Conservation (phyloP, 257 asterid species). For the Osmanthus fragrans region DNA sequence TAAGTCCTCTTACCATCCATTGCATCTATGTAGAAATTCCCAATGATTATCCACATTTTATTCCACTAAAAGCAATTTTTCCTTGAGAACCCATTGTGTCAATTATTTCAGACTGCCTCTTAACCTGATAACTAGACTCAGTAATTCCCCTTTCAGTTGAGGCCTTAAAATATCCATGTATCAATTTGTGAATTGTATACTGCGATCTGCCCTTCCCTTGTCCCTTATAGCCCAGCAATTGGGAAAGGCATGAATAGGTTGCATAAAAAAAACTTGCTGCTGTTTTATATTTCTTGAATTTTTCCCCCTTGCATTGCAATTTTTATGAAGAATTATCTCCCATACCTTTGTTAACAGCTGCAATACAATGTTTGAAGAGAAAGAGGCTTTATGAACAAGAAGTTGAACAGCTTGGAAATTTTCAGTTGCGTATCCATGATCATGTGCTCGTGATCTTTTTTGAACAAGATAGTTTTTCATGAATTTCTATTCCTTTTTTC, state of each 20-base stretch:
- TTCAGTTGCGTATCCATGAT: conserved; percentile 84
- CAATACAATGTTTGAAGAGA: conserved; percentile 84
- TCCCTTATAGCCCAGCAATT: not conserved
- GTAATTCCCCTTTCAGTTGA: not conserved
- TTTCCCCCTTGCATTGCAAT: conserved; percentile 1
- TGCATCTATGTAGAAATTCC: conserved; percentile 7
- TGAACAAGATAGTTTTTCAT: not conserved
- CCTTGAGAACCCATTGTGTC: not conserved
- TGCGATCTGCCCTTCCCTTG: not conserved
- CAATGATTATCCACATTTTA: not conserved
- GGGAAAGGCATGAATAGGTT: not conserved
- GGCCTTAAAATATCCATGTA: not conserved
- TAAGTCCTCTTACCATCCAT: not conserved
- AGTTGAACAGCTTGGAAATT: conserved; percentile 79
- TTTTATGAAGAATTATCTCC: conserved; percentile 14
- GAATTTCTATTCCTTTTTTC: conserved; percentile 15
- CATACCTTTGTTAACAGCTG: conserved; percentile 46
- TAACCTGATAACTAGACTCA: not conserved
- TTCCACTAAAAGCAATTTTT: not conserved
- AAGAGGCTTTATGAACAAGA: conserved; percentile 83
- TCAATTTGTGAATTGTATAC: not conserved
- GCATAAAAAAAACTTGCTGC: too few species aligned
- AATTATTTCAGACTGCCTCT: not conserved
- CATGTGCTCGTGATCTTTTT: conserved; percentile 50
- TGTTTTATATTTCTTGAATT: not conserved